Conservation (phyloP, 805 yeast species). For the Kodamaea hsintzibuensis region DNA sequence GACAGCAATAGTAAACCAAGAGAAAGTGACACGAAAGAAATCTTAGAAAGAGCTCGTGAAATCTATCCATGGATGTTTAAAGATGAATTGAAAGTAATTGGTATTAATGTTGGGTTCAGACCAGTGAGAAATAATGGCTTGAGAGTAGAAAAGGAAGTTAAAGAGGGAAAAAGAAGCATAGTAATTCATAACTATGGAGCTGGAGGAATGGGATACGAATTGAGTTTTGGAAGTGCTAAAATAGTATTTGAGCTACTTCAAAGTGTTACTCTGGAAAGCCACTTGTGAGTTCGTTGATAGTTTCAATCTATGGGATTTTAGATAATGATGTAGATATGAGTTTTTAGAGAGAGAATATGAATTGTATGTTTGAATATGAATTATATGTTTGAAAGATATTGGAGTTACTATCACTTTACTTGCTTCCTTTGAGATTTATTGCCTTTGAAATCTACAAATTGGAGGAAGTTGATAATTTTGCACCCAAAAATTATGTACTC, state of each 20-base stretch:
- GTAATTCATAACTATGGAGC: constrained; percentile 71
- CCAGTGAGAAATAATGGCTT: constrained; percentile 64
- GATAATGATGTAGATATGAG: too few species aligned
- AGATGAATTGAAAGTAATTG: constrained; percentile 33
- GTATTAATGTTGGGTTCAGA: constrained; percentile 65
- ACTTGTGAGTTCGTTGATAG: too few species aligned
- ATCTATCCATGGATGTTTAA: constrained; percentile 58
- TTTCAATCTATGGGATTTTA: too few species aligned
- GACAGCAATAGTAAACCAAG: constrained; percentile 37
- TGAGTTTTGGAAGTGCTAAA: constrained; percentile 62
- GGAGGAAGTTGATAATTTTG: too few species aligned
- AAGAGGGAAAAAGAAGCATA: constrained; percentile 14
- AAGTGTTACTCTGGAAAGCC: too few species aligned
- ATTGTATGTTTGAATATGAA: too few species aligned
- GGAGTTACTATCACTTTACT: too few species aligned
- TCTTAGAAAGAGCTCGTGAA: constrained; percentile 45
- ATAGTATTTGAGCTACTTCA: constrained; percentile 32
- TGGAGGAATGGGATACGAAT: constrained; percentile 76
- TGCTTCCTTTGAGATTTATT: too few species aligned
- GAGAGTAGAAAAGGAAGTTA: constrained; percentile 36
- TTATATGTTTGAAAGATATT: too few species aligned
- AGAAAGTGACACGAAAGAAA: constrained; percentile 47
- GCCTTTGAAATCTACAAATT: too few species aligned
- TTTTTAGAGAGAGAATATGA: too few species aligned
- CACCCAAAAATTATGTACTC: not conserved